Evolutionary conservation across 495 filamentous ascomycete genomes (phyloP).

Genomic region (Aspergillus ellipticus): DNA sequence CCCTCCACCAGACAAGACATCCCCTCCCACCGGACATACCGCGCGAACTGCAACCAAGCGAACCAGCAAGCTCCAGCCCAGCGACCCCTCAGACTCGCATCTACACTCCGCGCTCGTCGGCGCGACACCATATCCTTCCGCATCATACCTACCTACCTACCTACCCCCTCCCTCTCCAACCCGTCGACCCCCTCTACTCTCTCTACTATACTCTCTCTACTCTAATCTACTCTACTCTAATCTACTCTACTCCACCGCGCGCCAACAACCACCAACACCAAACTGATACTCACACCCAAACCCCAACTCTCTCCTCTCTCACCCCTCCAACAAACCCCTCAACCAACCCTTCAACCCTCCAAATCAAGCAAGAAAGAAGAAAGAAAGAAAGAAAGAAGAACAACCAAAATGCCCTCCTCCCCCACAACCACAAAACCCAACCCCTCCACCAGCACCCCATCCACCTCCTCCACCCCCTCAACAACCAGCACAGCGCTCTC

Average conservation of each 20-base stretch:
- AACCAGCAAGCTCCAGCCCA: too few species aligned
- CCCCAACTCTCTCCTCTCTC: not conserved
- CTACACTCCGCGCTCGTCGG: too few species aligned
- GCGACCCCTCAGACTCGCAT: too few species aligned
- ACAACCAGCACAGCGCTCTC: slow-evolving; percentile 24
- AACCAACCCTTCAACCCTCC: not conserved
- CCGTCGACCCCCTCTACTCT: not conserved
- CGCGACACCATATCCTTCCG: too few species aligned
- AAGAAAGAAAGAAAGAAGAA: too few species aligned
- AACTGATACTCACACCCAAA: too few species aligned
- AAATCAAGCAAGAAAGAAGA: too few species aligned
- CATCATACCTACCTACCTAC: not conserved
- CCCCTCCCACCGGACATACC: too few species aligned
- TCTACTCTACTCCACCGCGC: not conserved
- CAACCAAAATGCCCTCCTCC: not conserved
- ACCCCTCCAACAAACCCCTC: not conserved
- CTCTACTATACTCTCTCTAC: not conserved
- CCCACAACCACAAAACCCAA: slow-evolving; percentile 11
- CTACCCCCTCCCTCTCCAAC: not conserved
- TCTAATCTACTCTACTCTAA: not conserved
- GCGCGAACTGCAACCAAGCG: too few species aligned
- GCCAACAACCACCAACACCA: too few species aligned
- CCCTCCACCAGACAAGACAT: too few species aligned
- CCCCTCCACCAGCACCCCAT: slow-evolving; percentile 5
- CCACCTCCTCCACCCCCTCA: slow-evolving; percentile 3